Conservation (phyloP, 2,329 filamentous ascomycete species). For the Microcyclospora tardicrescens region DNA sequence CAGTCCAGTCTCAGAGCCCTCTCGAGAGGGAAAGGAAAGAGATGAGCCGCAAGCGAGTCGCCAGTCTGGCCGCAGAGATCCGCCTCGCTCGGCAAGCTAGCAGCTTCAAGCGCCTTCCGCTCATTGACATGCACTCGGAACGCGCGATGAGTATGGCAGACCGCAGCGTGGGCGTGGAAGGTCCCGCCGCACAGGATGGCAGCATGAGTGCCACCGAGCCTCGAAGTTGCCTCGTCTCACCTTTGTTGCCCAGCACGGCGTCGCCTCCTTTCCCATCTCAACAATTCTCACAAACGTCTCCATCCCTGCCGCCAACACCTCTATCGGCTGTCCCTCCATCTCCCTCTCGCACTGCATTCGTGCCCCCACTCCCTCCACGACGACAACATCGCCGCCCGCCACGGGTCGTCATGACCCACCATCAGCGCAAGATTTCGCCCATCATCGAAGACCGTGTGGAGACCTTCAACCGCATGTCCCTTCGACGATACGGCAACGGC, state of each 20-base stretch:
- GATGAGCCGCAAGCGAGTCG: conserved; percentile 30
- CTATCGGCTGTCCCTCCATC: conserved; percentile 1
- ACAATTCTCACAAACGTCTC: neutral
- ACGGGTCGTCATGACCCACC: neutral
- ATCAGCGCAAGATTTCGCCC: conserved; percentile 14
- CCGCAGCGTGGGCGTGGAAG: conserved; percentile 9
- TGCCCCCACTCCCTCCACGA: conserved; percentile 9
- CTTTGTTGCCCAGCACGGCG: neutral
- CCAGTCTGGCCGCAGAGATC: conserved; percentile 31
- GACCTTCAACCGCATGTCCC: conserved; percentile 10
- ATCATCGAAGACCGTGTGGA: conserved; percentile 16
- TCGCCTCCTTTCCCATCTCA: neutral
- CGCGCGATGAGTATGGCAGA: conserved; percentile 22
- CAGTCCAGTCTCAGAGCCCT: conserved; percentile 21
- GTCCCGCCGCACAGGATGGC: neutral
- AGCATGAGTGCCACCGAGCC: neutral
- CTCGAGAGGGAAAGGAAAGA: conserved; percentile 23
- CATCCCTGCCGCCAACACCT: neutral
- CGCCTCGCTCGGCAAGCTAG: conserved; percentile 24
- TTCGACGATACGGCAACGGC: conserved; percentile 4
- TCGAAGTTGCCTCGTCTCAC: no score
- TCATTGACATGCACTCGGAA: conserved; percentile 27
- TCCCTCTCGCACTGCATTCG: conserved; percentile 10
- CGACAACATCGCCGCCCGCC: conserved; percentile 1
- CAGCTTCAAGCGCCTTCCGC: conserved; percentile 23